Evolutionary conservation across 306 rosid genomes (phyloP), one percentile per base, ranked within the genome.

Genomic region (Adenanthera pavonina): DNA sequence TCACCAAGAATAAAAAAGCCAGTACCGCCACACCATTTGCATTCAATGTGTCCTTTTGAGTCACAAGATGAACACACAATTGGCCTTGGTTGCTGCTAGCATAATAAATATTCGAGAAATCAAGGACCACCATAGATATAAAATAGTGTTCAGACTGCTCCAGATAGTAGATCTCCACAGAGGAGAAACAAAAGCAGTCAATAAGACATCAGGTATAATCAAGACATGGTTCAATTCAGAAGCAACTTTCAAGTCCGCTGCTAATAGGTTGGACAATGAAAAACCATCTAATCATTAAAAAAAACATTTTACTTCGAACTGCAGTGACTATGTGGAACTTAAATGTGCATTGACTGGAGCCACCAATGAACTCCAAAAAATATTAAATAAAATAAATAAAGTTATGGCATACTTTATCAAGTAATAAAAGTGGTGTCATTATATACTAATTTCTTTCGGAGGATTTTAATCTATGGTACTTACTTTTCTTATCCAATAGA

Each of bases 1-100:
- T 93, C 97, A 2, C 99, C 99, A 41, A 96, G 88, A 83, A 93
- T 88, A 66, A 96, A 93, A 79, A 96, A 96, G 48, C 98, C 99
- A 2, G 98, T 96, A 46, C 97, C 98, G 12, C 87, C 83, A 54
- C 99, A 96, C 99, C 99, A 96, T 92, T 89, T 84, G 81, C 97
- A 95, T 70, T 95, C 99, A 14, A 88, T 82, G 82, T 87, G 89
- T 59, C 99, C 97, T 48, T 90, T 90, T 19, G 97, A 89, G 81
- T 88, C 72, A 91, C 99, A 93, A 52, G 99, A 90, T 16, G 97
- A 84, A 81, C 99, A 95, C 78, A 44, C 88, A 60, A 95, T 83
- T 60, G 99, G 99, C 83, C 79, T 90, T 38, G 99, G 99, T 95
- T 95, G 97, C 99, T 95, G 89, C 43, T 86, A 72, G 76, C 69